Conservation (phyloP, 257 asterid species). For the Rubia yunnanensis region DNA sequence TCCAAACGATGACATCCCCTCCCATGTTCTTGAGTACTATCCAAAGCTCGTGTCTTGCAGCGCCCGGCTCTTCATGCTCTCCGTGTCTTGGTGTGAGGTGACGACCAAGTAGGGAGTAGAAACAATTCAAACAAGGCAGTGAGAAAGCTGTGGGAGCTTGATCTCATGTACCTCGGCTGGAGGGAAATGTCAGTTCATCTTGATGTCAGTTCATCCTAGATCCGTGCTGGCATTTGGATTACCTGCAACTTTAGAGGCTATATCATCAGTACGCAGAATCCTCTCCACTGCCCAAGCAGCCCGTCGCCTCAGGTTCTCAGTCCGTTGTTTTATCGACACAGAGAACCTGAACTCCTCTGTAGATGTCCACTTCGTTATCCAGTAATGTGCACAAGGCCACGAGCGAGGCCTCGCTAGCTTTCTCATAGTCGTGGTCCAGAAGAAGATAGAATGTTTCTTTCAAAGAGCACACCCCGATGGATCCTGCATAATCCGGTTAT, state of each 20-base stretch:
- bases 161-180: conserved; percentile 47
- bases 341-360: conserved; percentile 60
- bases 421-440: conserved; percentile 72
- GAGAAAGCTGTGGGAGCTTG: conserved; percentile 91
- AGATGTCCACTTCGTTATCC: conserved; percentile 73
- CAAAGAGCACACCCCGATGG: conserved; percentile 66
- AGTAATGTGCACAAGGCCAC: conserved; percentile 73
- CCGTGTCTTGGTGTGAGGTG: conserved; percentile 99
- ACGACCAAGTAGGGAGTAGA: conserved; percentile 85
- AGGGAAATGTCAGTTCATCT: conserved; percentile 62
- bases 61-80: conserved; percentile 64
- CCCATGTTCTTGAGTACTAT: conserved; percentile 85
- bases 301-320: conserved; percentile 59
- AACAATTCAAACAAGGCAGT: conserved; percentile 95
- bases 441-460: conserved; percentile 68
- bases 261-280: conserved; percentile 52
- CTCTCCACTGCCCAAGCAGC: conserved; percentile 93
- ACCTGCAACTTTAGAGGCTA: conserved; percentile 51
- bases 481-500: conserved; percentile 60
- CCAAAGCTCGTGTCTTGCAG: conserved; percentile 65
- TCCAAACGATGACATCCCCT: conserved; percentile 52
- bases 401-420: conserved; percentile 81
- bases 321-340: conserved; percentile 67
- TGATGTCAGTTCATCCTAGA: conserved; percentile 47
- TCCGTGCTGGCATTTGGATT: conserved; percentile 84